Conservation (phyloP, 2,329 filamentous ascomycete genomes). For the Malbranchea zuffiana region DNA sequence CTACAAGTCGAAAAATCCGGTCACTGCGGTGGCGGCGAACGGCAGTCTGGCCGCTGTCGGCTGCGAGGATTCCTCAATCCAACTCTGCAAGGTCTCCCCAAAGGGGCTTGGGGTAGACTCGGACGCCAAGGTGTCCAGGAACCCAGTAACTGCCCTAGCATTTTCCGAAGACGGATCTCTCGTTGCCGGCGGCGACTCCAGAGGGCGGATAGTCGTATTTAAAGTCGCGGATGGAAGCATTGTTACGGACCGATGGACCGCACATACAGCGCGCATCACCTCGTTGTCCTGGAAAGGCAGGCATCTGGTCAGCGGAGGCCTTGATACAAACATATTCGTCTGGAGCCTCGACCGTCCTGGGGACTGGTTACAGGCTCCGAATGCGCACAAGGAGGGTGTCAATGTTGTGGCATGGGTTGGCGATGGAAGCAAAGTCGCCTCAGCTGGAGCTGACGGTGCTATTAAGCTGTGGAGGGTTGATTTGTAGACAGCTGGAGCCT, state of each 20-base stretch:
- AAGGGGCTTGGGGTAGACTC: constrained; percentile 47
- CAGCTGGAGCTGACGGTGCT: constrained; percentile 74
- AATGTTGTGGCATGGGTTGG: constrained; percentile 74
- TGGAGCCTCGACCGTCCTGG: constrained; percentile 82
- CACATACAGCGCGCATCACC: constrained; percentile 58
- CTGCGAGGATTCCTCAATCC: constrained; percentile 60
- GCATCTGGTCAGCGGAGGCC: constrained; percentile 68
- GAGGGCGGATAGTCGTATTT: constrained; percentile 82
- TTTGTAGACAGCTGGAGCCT: too few relatives aligned
- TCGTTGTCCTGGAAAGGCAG: constrained; percentile 66
- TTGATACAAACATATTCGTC: constrained; percentile 86
- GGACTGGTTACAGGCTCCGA: constrained; percentile 68
- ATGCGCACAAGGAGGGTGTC: constrained; percentile 94
- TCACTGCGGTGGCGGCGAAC: constrained; percentile 61
- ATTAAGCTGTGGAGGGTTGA: constrained; percentile 77
- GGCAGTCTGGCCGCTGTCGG: constrained; percentile 64
- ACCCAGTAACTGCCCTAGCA: constrained; percentile 64
- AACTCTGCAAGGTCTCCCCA: constrained; percentile 57
- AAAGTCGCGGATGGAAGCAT: constrained; percentile 55
- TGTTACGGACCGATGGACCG: constrained; percentile 68
- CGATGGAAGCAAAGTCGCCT: constrained; percentile 57
- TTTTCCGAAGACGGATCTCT: constrained; percentile 70
- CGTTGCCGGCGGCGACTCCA: constrained; percentile 70
- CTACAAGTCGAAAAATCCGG: constrained; percentile 50
- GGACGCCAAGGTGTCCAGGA: constrained; percentile 56